These are phyloP conservation scores for Septoria petroselini DNA, from an alignment of 2,329 filamentous ascomycete species.

Conservation along the genomic window DNA sequence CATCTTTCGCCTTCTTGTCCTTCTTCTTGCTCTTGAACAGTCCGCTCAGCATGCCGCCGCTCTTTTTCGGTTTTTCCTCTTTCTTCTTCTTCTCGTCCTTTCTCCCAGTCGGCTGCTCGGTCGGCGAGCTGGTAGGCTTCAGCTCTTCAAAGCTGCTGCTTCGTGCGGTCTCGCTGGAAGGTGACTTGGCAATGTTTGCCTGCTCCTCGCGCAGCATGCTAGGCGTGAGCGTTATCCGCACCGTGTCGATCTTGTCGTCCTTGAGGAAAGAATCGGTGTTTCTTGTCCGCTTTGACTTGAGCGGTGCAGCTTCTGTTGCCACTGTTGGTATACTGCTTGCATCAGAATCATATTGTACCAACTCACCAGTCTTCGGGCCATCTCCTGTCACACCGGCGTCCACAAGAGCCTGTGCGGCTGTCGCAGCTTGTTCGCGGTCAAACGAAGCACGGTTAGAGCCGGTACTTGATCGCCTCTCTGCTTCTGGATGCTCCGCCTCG, in stretches of 20 bases:
- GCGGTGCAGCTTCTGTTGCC: constrained; percentile 37
- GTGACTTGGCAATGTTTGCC: constrained; percentile 40
- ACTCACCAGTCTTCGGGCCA: constrained; percentile 34
- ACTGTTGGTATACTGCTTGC: constrained; percentile 23
- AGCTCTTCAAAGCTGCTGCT: constrained; percentile 70
- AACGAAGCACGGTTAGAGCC: constrained; percentile 34
- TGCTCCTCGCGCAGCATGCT: constrained; percentile 83
- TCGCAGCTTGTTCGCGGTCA: constrained; percentile 35
- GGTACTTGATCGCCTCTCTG: constrained; percentile 27
- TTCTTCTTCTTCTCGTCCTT: constrained; percentile 75
- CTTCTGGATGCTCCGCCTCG: constrained; percentile 24
- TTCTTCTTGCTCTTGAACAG: constrained; percentile 66
- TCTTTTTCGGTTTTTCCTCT: constrained; percentile 70
- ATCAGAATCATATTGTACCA: constrained; percentile 20
- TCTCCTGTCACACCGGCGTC: constrained; percentile 25
- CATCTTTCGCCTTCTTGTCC: constrained; percentile 58
- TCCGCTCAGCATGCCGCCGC: constrained; percentile 68
- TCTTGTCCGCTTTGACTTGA: constrained; percentile 75
- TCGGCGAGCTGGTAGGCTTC: constrained; percentile 62
- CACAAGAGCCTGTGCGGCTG: constrained; percentile 26
- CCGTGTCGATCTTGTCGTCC: constrained; percentile 89
- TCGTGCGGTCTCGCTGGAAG: constrained; percentile 39
- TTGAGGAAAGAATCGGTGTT: constrained; percentile 98
- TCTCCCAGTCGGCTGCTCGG: constrained; percentile 64
- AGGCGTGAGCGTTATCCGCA: constrained; percentile 94